These are phyloP conservation scores for Ophiorrhiza pumila DNA, from an alignment of 257 asterid genomes.

Conservation along the genomic window DNA sequence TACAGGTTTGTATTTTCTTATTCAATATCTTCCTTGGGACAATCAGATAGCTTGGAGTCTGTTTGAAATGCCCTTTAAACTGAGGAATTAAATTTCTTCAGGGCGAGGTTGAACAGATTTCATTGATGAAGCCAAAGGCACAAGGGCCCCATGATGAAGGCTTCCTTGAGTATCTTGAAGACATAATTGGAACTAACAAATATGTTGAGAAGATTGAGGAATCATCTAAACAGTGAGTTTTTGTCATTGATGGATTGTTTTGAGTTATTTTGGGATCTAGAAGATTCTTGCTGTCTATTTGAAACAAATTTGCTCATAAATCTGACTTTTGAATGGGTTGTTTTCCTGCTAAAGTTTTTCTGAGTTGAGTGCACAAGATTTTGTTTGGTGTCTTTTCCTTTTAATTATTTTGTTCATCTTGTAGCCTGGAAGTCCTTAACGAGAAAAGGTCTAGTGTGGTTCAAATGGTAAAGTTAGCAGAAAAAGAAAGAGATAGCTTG, in stretches of 20 bases:
- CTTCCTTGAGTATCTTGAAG: slow-evolving; percentile 97
- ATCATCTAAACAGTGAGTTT: slow-evolving; percentile 76
- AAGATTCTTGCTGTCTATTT: neutral
- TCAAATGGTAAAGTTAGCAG: slow-evolving; percentile 96
- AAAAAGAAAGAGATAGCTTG: slow-evolving; percentile 89
- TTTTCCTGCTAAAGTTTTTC: neutral
- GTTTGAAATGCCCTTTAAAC: neutral
- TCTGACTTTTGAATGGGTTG: neutral
- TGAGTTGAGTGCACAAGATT: neutral
- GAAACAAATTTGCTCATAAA: neutral
- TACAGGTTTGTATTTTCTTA: slow-evolving; percentile 56
- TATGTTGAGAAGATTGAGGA: slow-evolving; percentile 95
- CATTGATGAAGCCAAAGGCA: slow-evolving; percentile 96
- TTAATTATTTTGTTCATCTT: slow-evolving; percentile 4
- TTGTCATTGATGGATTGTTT: neutral
- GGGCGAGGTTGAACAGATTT: slow-evolving; percentile 99
- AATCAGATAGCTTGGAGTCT: neutral
- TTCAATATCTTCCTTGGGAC: neutral
- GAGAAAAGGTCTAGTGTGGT: slow-evolving; percentile 88
- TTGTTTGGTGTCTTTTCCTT: neutral
- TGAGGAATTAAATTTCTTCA: slow-evolving; percentile 28
- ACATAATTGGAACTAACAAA: slow-evolving; percentile 93
- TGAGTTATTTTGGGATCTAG: neutral
- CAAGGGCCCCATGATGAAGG: slow-evolving; percentile 99
- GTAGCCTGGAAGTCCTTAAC: slow-evolving; percentile 79